These are phyloP conservation scores for Suillus discolor DNA, from an alignment of 768 basidiomycete species.

Conservation along the genomic window DNA sequence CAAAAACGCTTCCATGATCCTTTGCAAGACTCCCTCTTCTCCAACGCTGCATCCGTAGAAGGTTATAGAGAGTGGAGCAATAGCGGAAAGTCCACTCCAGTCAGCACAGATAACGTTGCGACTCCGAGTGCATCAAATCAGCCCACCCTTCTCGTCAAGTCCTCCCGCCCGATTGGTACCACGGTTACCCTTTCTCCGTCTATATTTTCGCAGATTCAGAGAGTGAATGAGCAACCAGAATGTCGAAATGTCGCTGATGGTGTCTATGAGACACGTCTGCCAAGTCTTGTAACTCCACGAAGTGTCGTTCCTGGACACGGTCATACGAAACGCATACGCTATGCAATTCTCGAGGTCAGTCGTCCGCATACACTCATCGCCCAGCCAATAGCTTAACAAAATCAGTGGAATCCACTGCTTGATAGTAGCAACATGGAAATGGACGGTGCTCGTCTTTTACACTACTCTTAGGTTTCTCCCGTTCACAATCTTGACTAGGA, in stretches of 20 bases:
- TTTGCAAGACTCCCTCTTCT: constrained; percentile 81
- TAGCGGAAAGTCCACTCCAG: constrained; percentile 60
- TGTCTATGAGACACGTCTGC: constrained; percentile 73
- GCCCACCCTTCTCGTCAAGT: constrained; percentile 60
- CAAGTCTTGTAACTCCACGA: constrained; percentile 79
- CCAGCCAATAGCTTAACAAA: not conserved
- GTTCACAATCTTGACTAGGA: constrained; percentile 13
- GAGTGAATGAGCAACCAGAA: constrained; percentile 31
- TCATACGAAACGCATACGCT: constrained; percentile 74
- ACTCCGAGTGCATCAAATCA: constrained; percentile 26
- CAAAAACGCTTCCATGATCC: constrained; percentile 94
- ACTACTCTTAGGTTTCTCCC: constrained; percentile 5
- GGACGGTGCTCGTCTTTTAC: constrained; percentile 48
- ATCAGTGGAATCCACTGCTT: constrained; percentile 82
- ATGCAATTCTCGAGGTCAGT: constrained; percentile 79
- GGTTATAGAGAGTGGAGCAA: constrained; percentile 78
- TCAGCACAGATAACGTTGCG: constrained; percentile 14
- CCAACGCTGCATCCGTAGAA: constrained; percentile 75
- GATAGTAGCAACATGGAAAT: constrained; percentile 92
- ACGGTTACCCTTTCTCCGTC: constrained; percentile 38
- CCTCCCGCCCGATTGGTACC: constrained; percentile 66
- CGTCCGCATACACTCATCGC: not conserved
- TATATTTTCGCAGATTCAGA: constrained; percentile 15
- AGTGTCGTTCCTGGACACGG: constrained; percentile 61
- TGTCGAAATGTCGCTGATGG: constrained; percentile 56